Evolutionary conservation across 768 basidiomycete species (phyloP).

Genomic region (Xerocomus brunneocitrinus): DNA sequence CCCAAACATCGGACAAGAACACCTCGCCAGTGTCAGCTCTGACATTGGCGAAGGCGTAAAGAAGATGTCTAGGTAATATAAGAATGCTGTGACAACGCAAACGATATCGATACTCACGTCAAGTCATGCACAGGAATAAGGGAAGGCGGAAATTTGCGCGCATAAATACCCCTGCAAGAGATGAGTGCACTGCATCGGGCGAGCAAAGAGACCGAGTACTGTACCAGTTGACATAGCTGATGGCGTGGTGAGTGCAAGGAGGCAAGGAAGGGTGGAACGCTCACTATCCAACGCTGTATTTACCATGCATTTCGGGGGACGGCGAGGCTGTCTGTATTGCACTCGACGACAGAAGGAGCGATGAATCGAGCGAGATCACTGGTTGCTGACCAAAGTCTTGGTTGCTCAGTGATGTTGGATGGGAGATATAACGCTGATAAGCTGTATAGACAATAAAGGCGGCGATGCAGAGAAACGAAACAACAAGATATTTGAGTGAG

Average conservation of each 20-base stretch:
- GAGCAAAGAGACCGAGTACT: conserved; percentile 3
- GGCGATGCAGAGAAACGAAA: conserved; percentile 35
- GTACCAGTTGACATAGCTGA: conserved; percentile 76
- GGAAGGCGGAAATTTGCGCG: conserved; percentile 84
- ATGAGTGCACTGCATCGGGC: conserved; percentile 6
- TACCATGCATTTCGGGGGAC: conserved; percentile 44
- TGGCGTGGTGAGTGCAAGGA: conserved; percentile 5
- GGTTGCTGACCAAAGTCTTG: conserved; percentile 15
- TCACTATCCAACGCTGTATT: conserved; percentile 80
- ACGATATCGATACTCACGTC: conserved; percentile 51
- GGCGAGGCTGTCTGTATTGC: conserved; percentile 13
- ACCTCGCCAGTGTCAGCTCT: conserved; percentile 83
- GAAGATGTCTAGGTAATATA: conserved; percentile 58
- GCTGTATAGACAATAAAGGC: conserved; percentile 41
- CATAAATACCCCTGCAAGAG: conserved; percentile 83
- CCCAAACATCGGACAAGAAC: conserved; percentile 84
- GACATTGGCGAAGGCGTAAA: conserved; percentile 92
- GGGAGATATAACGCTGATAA: conserved; percentile 36
- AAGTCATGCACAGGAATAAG: conserved; percentile 78
- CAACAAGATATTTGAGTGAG: conserved; percentile 30
- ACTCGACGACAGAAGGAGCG: conserved; percentile 5
- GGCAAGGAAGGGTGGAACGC: conserved; percentile 26
- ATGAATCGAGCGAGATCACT: conserved; percentile 5
- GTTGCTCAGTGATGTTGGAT: conserved; percentile 5
- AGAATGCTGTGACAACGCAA: conserved; percentile 4